These are phyloP conservation scores for Ashbya aceris DNA, from an alignment of 1,139 yeast species.

Conservation along the genomic window DNA sequence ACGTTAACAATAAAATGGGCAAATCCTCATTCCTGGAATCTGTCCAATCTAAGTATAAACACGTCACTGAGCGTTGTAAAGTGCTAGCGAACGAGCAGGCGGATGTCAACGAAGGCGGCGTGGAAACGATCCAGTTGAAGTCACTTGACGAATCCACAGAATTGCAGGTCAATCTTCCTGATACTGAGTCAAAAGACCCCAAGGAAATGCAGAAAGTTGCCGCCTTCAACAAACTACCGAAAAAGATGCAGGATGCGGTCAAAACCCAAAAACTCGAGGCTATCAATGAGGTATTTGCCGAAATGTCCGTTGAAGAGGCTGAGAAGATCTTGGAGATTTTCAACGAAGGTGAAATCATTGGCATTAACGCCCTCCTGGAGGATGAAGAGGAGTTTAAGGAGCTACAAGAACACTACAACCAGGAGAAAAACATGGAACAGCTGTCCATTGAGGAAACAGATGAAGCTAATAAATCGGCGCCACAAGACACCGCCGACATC, in stretches of 20 bases:
- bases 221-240: conserved; percentile 49
- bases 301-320: conserved; percentile 70
- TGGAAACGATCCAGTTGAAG: conserved; percentile 78
- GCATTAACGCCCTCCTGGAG: conserved; percentile 67
- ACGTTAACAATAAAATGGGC: conserved; percentile 45
- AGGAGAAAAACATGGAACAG: conserved; percentile 13
- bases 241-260: conserved; percentile 67
- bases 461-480: conserved; percentile 4
- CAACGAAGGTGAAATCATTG: conserved; percentile 76
- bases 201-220: conserved; percentile 45
- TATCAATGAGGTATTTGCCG: conserved; percentile 75
- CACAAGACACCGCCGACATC: conserved; percentile 26
- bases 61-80: conserved; percentile 67
- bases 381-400: conserved; percentile 60
- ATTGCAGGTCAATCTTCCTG: conserved; percentile 65
- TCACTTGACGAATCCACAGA: conserved; percentile 80
- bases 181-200: conserved; percentile 36
- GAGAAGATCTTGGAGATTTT: conserved; percentile 66
- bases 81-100: conserved; percentile 41
- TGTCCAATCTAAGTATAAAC: conserved; percentile 68
- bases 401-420: conserved; percentile 38
- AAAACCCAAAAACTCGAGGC: conserved; percentile 61
- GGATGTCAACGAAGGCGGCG: conserved; percentile 36
- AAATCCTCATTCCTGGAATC: conserved; percentile 38
- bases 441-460: conserved; percentile 9